phyloP scores from a whole-genome alignment of 2,329 filamentous ascomycete species.

The Domatiomyces catenatus region DNA sequence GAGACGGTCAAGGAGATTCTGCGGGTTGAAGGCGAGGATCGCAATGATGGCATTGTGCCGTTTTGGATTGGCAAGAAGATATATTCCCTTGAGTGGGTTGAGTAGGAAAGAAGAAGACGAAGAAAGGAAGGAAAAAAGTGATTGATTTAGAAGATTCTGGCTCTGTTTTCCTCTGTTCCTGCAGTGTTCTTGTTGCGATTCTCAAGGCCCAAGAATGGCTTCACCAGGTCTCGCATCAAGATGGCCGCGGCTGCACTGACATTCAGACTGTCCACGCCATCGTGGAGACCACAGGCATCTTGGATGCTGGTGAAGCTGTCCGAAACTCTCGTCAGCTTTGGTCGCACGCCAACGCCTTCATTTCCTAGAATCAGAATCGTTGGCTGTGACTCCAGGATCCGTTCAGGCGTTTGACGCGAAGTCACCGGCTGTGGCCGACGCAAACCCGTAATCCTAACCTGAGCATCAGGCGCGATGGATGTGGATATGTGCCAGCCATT shows the following conservation, averaged over 20 bases:
- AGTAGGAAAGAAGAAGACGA: background rate
- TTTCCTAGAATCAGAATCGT: conserved; percentile 61
- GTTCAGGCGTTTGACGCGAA: background rate
- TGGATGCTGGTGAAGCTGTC: conserved; percentile 51
- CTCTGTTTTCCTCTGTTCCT: background rate
- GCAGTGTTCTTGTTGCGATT: background rate
- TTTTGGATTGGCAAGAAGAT: conserved; percentile 7
- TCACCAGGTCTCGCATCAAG: conserved; percentile 26
- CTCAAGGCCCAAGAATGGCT: conserved; percentile 6
- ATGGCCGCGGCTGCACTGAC: conserved; percentile 77
- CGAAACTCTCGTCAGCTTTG: conserved; percentile 47
- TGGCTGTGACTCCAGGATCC: conserved; percentile 1
- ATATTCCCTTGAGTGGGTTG: conserved; percentile 11
- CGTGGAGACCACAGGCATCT: conserved; percentile 30
- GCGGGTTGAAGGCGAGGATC: background rate
- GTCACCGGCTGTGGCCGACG: background rate
- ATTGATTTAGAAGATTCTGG: no score
- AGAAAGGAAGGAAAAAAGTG: no score
- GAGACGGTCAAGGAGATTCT: conserved; percentile 7
- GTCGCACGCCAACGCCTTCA: conserved; percentile 60
- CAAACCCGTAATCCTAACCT: conserved; percentile 9
- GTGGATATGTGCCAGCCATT: conserved; percentile 76
- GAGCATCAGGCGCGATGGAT: conserved; percentile 38
- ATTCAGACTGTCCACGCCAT: conserved; percentile 71
- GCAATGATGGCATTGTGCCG: conserved; percentile 8